These are phyloP conservation scores for Ophiocordyceps camponoti-leonardi DNA, from an alignment of 2,329 filamentous ascomycete species.

Conservation along the genomic window DNA sequence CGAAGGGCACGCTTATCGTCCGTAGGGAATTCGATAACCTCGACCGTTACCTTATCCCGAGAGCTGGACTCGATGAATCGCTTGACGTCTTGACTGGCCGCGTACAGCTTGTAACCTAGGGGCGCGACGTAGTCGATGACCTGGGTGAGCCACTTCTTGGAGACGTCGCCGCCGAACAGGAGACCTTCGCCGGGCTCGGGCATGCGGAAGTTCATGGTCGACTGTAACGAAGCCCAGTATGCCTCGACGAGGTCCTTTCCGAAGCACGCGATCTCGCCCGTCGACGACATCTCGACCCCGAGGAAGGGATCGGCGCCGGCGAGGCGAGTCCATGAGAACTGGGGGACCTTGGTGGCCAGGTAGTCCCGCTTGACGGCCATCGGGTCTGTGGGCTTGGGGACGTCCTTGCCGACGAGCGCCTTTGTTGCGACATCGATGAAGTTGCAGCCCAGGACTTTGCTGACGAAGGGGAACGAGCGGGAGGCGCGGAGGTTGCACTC, in stretches of 20 bases:
- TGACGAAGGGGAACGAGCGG: constrained; percentile 94
- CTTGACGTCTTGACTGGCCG: constrained; percentile 70
- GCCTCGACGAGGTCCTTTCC: constrained; percentile 90
- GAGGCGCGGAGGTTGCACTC: constrained; percentile 97
- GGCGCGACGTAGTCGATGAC: constrained; percentile 79
- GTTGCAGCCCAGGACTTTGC: constrained; percentile 90
- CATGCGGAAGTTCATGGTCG: constrained; percentile 97
- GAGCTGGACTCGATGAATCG: constrained; percentile 56
- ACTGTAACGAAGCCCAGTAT: constrained; percentile 93
- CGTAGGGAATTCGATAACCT: constrained; percentile 93
- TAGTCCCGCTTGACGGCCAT: constrained; percentile 86
- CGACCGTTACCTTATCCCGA: constrained; percentile 51
- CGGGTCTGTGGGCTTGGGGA: constrained; percentile 71
- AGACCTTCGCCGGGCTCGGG: constrained; percentile 90
- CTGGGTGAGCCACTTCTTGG: constrained; percentile 52
- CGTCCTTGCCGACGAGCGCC: constrained; percentile 69
- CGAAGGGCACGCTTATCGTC: constrained; percentile 88
- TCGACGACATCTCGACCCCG: constrained; percentile 93
- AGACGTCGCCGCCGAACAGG: constrained; percentile 74
- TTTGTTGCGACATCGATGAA: constrained; percentile 94
- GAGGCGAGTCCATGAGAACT: constrained; percentile 97
- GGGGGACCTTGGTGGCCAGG: constrained; percentile 90
- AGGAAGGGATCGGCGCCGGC: constrained; percentile 95
- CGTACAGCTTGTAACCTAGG: constrained; percentile 87
- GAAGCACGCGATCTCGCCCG: constrained; percentile 97